Conservation (phyloP, 495 filamentous ascomycete species). For the Aspergillus incahuasiensis region DNA sequence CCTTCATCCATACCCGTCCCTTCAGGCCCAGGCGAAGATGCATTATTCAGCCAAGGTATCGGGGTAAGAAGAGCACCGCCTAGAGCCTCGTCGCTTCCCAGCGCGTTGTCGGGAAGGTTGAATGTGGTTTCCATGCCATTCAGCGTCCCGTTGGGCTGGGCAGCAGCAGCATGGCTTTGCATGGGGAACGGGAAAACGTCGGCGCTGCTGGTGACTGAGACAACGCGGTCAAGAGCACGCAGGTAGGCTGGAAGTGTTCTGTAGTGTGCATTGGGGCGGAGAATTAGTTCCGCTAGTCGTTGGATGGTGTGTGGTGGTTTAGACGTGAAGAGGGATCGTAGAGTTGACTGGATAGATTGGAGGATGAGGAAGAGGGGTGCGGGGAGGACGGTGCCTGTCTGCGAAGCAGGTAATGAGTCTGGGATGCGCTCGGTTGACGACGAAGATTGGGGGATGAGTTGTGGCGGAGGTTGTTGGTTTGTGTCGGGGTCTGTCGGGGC, state of each 20-base stretch:
- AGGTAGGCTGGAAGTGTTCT: constrained; percentile 75
- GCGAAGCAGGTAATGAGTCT: constrained; percentile 42
- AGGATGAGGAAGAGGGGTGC: constrained; percentile 59
- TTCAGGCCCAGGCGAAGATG: constrained; percentile 30
- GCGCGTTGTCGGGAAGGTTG: constrained; percentile 29
- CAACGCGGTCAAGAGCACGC: constrained; percentile 83
- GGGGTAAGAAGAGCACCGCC: constrained; percentile 91
- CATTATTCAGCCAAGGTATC: constrained; percentile 74
- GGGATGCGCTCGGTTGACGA: constrained; percentile 42
- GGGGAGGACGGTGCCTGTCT: constrained; percentile 47
- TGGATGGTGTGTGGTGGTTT: constrained; percentile 91
- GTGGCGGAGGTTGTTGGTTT: constrained; percentile 33
- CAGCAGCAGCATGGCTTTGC: constrained; percentile 41
- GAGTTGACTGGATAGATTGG: constrained; percentile 59
- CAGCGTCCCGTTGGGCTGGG: constrained; percentile 40
- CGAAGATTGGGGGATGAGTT: constrained; percentile 29
- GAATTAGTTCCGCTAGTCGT: constrained; percentile 85
- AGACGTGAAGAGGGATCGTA: constrained; percentile 61
- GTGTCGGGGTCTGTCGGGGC: constrained; percentile 32
- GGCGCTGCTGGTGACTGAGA: constrained; percentile 80
- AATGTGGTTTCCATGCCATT: constrained; percentile 31
- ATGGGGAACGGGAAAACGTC: constrained; percentile 78
- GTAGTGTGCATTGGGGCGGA: constrained; percentile 74
- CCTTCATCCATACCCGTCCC: constrained; percentile 17
- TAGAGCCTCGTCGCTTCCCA: constrained; percentile 82